These are phyloP conservation scores for Arthrobotrys musiformis DNA, from an alignment of 2,329 filamentous ascomycete species.

Conservation along the genomic window DNA sequence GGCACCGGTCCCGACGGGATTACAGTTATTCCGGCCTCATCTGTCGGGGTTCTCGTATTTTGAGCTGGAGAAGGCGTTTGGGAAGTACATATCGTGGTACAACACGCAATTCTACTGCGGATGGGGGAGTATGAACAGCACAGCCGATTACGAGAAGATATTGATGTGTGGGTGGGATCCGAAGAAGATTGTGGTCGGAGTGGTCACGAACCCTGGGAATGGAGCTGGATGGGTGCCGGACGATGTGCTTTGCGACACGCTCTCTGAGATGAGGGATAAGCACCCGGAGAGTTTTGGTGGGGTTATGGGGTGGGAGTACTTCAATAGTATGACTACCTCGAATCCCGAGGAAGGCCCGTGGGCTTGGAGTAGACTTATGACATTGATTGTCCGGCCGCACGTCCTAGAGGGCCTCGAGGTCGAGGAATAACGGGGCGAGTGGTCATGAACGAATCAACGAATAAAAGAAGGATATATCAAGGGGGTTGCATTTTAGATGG, in stretches of 20 bases:
- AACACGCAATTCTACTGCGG: conserved; percentile 95
- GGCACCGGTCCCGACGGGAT: conserved; percentile 81
- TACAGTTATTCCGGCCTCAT: conserved; percentile 70
- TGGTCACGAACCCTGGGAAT: conserved; percentile 81
- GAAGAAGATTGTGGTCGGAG: conserved; percentile 78
- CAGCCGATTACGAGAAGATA: conserved; percentile 68
- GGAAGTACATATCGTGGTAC: conserved; percentile 73
- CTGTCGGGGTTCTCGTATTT: conserved; percentile 86
- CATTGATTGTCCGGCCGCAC: conserved; percentile 60
- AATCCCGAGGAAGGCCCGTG: conserved; percentile 61
- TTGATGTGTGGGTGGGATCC: conserved; percentile 76
- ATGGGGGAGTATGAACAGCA: conserved; percentile 72
- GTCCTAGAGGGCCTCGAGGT: background rate
- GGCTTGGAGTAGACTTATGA: conserved; percentile 71
- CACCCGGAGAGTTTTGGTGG: conserved; percentile 71
- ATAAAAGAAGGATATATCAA: background rate
- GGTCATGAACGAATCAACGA: background rate
- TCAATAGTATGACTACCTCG: conserved; percentile 67
- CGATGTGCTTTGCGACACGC: conserved; percentile 65
- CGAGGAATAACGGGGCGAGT: background rate
- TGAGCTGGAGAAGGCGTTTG: conserved; percentile 73
- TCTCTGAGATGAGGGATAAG: conserved; percentile 38
- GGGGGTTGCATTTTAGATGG: background rate
- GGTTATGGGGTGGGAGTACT: conserved; percentile 96
- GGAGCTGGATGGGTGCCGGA: conserved; percentile 75